Evolutionary conservation across 305 asterid genomes (phyloP), one percentile per base, ranked within the genome.

Genomic region (Fraxinus sp.): DNA sequence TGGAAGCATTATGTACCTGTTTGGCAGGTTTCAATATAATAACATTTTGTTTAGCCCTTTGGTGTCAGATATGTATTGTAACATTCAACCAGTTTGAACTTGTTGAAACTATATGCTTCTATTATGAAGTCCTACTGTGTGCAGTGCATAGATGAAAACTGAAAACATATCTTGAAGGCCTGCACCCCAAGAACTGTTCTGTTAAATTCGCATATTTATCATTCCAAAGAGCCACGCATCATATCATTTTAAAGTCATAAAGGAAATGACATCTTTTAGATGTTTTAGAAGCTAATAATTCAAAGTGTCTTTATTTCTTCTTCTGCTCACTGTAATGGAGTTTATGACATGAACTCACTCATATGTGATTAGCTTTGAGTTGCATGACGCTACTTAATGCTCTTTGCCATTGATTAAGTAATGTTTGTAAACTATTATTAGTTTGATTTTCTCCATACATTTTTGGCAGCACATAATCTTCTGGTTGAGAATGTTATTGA

Each of bases 401-500:
- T 22, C 20, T 68, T 30, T 26, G 44, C 74, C 80, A 33, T 75
- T 74, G 79, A 76, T 72, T 75, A 78, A 83, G 71, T 77, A 71
- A 76, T 71, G 77, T 36, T 36, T 64, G 83, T 36, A 71, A 71
- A 62, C 32, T 80, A 78, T 36, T 80, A 84, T 28, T 28, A 49
- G 32, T 81, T 81, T 85, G 80, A 52, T 84, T 76, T 35, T 78
- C 79, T 86, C 82, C 81, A 41, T 81, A 22, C 79, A 71, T 55
- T 68, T 52, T 59, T 83, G 87, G 89, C 84, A 87, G 85, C 83
- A 13, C 74, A 79, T 83, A 79, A 11, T 62, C 73, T 86, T 88
- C 71, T 73, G 33, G 84, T 77, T 80, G 86, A 80, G 82, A 84
- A 79, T 82, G 79, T 82, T 86, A 74, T 86, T 87, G 88, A 91